Conservation (phyloP, 2,329 filamentous ascomycete species). For the Trichoderma atrobrunneum region DNA sequence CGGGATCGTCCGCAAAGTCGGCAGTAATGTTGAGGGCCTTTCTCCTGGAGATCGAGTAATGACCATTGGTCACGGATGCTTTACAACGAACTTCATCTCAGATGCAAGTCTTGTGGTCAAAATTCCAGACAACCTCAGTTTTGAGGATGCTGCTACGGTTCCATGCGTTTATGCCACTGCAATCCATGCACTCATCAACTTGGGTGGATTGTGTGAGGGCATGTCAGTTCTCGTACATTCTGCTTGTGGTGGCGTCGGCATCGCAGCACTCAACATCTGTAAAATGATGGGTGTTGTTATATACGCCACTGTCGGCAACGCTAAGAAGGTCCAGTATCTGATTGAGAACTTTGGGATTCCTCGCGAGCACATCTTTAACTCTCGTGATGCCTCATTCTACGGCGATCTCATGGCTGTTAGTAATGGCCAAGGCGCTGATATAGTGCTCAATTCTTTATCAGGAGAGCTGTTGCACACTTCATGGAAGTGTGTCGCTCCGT, state of each 20-base stretch:
- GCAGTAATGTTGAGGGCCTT: constrained; percentile 23
- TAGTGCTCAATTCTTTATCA: constrained; percentile 42
- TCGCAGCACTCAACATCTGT: constrained; percentile 4
- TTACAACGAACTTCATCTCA: not conserved
- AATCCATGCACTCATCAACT: constrained; percentile 23
- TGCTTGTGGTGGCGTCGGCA: constrained; percentile 16
- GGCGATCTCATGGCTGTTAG: constrained; percentile 29
- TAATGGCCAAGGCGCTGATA: constrained; percentile 33
- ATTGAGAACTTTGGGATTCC: constrained; percentile 32
- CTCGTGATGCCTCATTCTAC: constrained; percentile 33
- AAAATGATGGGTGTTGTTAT: constrained; percentile 23
- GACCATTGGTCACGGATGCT: not conserved
- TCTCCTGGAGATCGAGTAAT: constrained; percentile 36
- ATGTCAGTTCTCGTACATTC: constrained; percentile 17
- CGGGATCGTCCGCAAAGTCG: constrained; percentile 24
- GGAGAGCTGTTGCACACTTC: constrained; percentile 41
- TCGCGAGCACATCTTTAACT: constrained; percentile 34
- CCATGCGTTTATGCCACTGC: constrained; percentile 34
- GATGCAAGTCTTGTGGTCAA: constrained; percentile 15
- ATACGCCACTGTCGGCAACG: constrained; percentile 35
- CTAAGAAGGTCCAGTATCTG: constrained; percentile 37
- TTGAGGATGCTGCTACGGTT: constrained; percentile 31
- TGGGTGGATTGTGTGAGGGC: constrained; percentile 24
- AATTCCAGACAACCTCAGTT: constrained; percentile 31
- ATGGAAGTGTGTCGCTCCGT: constrained; percentile 44